A percentile compares a stretch with the other conserved stretches of the same genome.
Conservation (phyloP, 495 filamentous ascomycete species). For the Aspergillus mulundensis region DNA sequence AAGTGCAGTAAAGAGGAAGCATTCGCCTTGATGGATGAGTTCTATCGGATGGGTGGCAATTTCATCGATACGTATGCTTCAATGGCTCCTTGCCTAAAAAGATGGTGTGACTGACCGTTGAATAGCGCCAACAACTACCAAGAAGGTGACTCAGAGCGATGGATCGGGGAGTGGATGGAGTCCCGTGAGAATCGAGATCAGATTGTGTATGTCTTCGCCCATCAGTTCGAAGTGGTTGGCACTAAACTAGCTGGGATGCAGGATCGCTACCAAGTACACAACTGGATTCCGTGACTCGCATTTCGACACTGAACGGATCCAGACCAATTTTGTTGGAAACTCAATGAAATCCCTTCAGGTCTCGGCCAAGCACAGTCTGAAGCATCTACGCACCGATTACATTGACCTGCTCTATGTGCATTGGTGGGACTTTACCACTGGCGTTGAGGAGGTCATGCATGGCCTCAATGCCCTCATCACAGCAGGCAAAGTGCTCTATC, state of each 20-base stretch:
- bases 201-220: no score
- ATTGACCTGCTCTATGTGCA: slow-evolving; percentile 64
- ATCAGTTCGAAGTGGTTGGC: no score
- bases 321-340: slow-evolving; percentile 51
- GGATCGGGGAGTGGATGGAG: slow-evolving; percentile 62
- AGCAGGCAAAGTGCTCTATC: slow-evolving; percentile 57
- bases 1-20: slow-evolving; percentile 21
- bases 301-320: not conserved
- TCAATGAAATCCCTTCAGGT: slow-evolving; percentile 48
- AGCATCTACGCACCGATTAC: slow-evolving; percentile 60
- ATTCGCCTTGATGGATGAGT: slow-evolving; percentile 46
- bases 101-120: no score
- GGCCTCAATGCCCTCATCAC: slow-evolving; percentile 52
- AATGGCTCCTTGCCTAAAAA: no score
- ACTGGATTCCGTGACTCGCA: not conserved
- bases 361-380: slow-evolving; percentile 49
- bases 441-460: slow-evolving; percentile 60
- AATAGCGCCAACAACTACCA: slow-evolving; percentile 49
- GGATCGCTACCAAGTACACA: slow-evolving; percentile 15
- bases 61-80: slow-evolving; percentile 49
- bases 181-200: slow-evolving; percentile 48
- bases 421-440: slow-evolving; percentile 56
- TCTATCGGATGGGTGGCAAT: slow-evolving; percentile 38
- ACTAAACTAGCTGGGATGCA: no score
- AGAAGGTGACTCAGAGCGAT: slow-evolving; percentile 47